phyloP scores from a whole-genome alignment of 2,329 filamentous ascomycete species.

The Cladophialophora exuberans region DNA sequence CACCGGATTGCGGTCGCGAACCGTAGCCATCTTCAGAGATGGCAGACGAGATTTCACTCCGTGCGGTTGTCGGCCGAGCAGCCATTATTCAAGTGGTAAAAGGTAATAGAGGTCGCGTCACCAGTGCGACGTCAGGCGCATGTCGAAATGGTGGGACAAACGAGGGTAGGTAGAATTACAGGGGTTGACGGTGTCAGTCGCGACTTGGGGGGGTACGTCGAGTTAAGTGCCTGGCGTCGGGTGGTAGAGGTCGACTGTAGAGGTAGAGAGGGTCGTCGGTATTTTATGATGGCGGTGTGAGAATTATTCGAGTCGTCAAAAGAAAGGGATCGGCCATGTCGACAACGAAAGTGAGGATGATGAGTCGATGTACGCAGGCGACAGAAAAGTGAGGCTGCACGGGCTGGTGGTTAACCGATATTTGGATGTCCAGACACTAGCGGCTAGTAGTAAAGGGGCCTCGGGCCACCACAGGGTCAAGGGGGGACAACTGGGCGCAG shows the following conservation, averaged over 20 bases:
- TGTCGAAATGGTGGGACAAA: slow-evolving; percentile 18
- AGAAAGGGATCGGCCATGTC: slow-evolving; percentile 22
- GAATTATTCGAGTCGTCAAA: background rate
- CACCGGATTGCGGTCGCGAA: slow-evolving; percentile 28
- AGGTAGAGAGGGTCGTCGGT: background rate
- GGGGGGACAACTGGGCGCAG: background rate
- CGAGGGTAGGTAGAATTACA: background rate
- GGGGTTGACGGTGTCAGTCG: slow-evolving; percentile 16
- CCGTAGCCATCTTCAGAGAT: slow-evolving; percentile 35
- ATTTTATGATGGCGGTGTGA: background rate
- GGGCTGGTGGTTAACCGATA: slow-evolving; percentile 7
- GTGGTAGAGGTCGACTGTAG: slow-evolving; percentile 7
- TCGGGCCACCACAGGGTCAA: background rate
- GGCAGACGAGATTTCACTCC: slow-evolving; percentile 36
- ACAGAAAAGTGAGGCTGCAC: slow-evolving; percentile 15
- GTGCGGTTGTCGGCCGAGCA: slow-evolving; percentile 28
- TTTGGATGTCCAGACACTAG: slow-evolving; percentile 3
- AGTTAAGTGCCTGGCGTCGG: background rate
- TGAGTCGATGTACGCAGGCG: slow-evolving; percentile 1
- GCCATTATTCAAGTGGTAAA: slow-evolving; percentile 26
- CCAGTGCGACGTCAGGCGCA: slow-evolving; percentile 26
- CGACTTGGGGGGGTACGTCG: slow-evolving; percentile 5
- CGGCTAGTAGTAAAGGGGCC: background rate
- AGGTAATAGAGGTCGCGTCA: slow-evolving; percentile 21
- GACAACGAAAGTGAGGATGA: slow-evolving; percentile 12